Evolutionary conservation across 83 land plant species (phyloP).

Genomic region (Picea mariana): DNA sequence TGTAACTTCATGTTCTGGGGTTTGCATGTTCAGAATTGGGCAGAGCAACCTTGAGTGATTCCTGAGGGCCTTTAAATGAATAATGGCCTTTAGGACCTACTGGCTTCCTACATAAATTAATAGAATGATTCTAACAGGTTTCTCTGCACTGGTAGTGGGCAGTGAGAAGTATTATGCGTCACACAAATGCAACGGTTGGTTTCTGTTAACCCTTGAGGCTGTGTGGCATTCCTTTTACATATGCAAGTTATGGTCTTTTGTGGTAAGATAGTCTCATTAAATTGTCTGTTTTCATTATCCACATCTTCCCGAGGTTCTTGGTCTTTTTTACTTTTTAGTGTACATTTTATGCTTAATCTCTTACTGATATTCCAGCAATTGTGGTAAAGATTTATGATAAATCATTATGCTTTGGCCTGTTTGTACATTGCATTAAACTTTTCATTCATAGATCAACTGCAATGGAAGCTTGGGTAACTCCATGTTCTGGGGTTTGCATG

Average conservation of each 20-base stretch:
- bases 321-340: too few relatives aligned
- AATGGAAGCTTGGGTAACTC: constrained; percentile 1
- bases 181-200: neutral
- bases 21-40: neutral
- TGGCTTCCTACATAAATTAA: neutral
- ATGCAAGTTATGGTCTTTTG: too few relatives aligned
- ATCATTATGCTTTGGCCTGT: too few relatives aligned
- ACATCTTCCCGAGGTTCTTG: too few relatives aligned
- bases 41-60: neutral
- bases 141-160: constrained; percentile 87
- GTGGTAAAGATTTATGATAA: too few relatives aligned
- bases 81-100: neutral
- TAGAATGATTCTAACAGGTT: constrained; percentile 70
- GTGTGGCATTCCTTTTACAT: too few relatives aligned
- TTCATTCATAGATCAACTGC: neutral
- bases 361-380: too few relatives aligned
- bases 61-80: neutral
- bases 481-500: neutral
- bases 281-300: too few relatives aligned
- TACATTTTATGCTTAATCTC: too few relatives aligned
- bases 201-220: too few relatives aligned
- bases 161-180: constrained; percentile 67
- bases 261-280: too few relatives aligned
- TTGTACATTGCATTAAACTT: neutral
- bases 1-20: neutral